These are phyloP conservation scores for Candida succiphila DNA, from an alignment of 805 yeast genomes.

Conservation along the genomic window DNA sequence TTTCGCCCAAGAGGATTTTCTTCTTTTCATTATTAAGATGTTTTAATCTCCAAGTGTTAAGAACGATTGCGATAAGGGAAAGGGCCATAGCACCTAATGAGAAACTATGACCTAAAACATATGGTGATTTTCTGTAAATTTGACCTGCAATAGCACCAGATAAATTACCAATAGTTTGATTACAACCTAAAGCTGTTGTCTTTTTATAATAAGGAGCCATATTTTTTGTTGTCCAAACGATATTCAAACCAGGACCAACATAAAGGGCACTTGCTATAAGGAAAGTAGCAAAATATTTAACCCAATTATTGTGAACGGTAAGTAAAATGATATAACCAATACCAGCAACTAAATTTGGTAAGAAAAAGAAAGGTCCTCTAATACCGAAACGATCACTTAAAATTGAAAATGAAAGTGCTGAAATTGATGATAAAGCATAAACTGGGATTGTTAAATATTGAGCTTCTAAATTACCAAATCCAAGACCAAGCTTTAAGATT, in stretches of 20 bases:
- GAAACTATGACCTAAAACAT: background rate
- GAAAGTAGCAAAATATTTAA: constrained; percentile 11
- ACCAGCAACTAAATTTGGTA: constrained; percentile 6
- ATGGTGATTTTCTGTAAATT: background rate
- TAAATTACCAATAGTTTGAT: constrained; percentile 47
- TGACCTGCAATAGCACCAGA: constrained; percentile 32
- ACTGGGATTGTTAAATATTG: constrained; percentile 12
- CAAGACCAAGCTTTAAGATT: constrained; percentile 11
- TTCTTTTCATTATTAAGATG: too few relatives aligned
- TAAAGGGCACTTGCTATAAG: background rate
- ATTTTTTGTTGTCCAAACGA: constrained; percentile 6
- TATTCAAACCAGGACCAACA: constrained; percentile 1
- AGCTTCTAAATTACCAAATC: constrained; percentile 7
- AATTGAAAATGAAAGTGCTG: constrained; percentile 2
- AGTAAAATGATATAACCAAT: constrained; percentile 8
- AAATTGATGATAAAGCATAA: constrained; percentile 9
- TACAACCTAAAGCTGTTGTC: constrained; percentile 53
- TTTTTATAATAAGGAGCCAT: constrained; percentile 8
- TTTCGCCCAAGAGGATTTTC: too few relatives aligned
- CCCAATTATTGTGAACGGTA: constrained; percentile 8
- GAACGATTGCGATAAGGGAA: background rate
- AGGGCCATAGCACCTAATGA: background rate
- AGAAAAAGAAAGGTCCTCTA: constrained; percentile 8
- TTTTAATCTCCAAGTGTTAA: too few relatives aligned
- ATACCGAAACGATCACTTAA: constrained; percentile 7